These are phyloP conservation scores for Aureobasidium subglaciale DNA, from an alignment of 2,329 filamentous ascomycete genomes.

Conservation along the genomic window DNA sequence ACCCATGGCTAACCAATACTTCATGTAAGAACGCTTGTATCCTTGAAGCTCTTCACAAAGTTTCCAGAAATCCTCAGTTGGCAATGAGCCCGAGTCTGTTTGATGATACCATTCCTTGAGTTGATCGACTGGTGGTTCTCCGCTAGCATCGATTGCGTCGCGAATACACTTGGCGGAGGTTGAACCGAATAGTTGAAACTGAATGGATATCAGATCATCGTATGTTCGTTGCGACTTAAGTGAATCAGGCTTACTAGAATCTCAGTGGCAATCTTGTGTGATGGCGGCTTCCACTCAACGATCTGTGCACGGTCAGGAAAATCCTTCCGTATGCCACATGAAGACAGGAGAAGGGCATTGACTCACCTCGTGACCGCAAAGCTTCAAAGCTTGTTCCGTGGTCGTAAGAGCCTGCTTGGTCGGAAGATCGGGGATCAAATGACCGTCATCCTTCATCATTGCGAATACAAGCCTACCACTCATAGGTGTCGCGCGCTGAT, in stretches of 20 bases:
- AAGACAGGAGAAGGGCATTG: slow-evolving; percentile 1
- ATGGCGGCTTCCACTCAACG: slow-evolving; percentile 20
- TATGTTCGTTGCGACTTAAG: background rate
- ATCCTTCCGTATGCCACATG: background rate
- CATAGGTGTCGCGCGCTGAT: slow-evolving; percentile 1
- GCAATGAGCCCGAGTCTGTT: background rate
- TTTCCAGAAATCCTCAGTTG: slow-evolving; percentile 20
- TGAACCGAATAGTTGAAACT: slow-evolving; percentile 19
- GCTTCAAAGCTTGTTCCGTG: slow-evolving; percentile 14
- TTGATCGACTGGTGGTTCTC: slow-evolving; percentile 20
- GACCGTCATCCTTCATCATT: slow-evolving; percentile 16
- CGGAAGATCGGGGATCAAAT: slow-evolving; percentile 18
- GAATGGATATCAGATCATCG: background rate
- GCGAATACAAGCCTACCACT: slow-evolving; percentile 20
- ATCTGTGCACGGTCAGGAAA: slow-evolving; percentile 2
- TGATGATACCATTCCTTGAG: slow-evolving; percentile 18
- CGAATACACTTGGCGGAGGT: slow-evolving; percentile 16
- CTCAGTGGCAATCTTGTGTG: slow-evolving; percentile 18
- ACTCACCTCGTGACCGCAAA: slow-evolving; percentile 17
- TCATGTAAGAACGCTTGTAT: slow-evolving; percentile 18
- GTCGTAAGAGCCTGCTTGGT: slow-evolving; percentile 14
- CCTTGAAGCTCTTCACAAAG: slow-evolving; percentile 17
- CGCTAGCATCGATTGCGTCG: slow-evolving; percentile 19
- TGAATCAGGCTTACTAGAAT: slow-evolving; percentile 18
- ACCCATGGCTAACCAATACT: slow-evolving; percentile 18